These are phyloP conservation scores for Coemansia sp. DNA, from an alignment of 192 early-diverging fungal species.

Conservation along the genomic window DNA sequence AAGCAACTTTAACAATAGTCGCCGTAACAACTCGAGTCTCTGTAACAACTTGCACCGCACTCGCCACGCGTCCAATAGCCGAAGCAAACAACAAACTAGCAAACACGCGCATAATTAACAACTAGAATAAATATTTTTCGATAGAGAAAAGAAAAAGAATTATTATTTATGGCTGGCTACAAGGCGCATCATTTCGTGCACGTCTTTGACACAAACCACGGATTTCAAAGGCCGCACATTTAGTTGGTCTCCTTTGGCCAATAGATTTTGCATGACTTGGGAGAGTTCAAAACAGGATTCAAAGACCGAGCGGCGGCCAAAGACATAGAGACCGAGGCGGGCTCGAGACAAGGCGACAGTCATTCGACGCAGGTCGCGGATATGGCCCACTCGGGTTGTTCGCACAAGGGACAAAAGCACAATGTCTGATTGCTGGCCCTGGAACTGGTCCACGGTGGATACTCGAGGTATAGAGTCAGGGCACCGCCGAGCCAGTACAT, in stretches of 20 bases:
- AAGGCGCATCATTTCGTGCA: background rate
- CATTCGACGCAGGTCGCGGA: constrained; percentile 89
- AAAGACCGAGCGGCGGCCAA: constrained; percentile 76
- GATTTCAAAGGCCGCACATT: constrained; percentile 22
- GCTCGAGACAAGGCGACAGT: constrained; percentile 94
- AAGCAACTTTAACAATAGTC: too few relatives aligned
- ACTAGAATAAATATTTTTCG: background rate
- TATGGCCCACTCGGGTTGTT: constrained; percentile 82
- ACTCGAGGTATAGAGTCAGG: constrained; percentile 71
- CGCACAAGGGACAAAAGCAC: constrained; percentile 92
- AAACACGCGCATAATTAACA: too few relatives aligned
- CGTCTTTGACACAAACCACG: background rate
- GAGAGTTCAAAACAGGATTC: constrained; percentile 80
- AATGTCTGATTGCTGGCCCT: constrained; percentile 95
- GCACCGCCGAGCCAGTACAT: constrained; percentile 85
- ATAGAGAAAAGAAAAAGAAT: background rate
- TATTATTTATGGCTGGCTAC: background rate
- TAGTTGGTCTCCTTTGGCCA: constrained; percentile 61
- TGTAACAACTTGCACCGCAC: too few relatives aligned
- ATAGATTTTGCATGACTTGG: constrained; percentile 62
- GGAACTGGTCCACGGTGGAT: constrained; percentile 95
- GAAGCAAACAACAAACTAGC: too few relatives aligned
- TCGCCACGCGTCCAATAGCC: too few relatives aligned
- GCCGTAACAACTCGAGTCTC: too few relatives aligned
- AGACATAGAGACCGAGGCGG: constrained; percentile 91